Evolutionary conservation across 192 early-diverging fungal species (phyloP), one percentile per base, ranked within the genome.

Genomic region (Coemansia sp.): DNA sequence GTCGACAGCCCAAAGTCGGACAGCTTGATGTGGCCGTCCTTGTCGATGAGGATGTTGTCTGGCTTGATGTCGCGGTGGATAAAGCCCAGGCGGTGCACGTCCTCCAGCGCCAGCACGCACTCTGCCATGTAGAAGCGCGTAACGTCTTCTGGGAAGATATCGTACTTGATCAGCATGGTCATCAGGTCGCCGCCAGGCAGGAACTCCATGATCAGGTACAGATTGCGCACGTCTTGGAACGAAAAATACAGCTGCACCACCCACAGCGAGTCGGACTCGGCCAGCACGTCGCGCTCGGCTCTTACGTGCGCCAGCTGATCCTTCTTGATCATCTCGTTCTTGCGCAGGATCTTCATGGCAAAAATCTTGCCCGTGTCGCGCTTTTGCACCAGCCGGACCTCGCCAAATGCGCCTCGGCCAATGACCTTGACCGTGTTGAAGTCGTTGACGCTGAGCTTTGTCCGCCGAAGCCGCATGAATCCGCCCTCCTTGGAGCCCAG

Each of bases 161-260:
- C 96, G 73, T 96, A 95, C 72, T 95, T 95, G 73, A 98, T 98
- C 57, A 99, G 82, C 94, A 98, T 94, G 13, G 93, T 95, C 95
- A 99, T 98, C 85, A 99, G 83, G 78, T 99, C 98, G 47, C 98
- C 98, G 39, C 98, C 98, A 0, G 98, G 95, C 60, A 96, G 75
- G 58, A 98, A 99, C 84, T 99, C 98, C 98, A 99, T 99, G 74
- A 99, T 93, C 56, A 99, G 80, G 69, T 99, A 99, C 35, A 99
- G 84, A 69, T 93, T 93, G 55, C 87, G 81, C 16, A 88, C 61
- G 69, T 98, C 96, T 81, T 99, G 98, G 81, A 99, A 99, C 23
- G 96, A 98, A 73, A 94, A 98, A 69, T 92, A 98, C 36, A 99
- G 84, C 68, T 96, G 95, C 7, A 98, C 96, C 4, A 99, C 94